Evolutionary conservation across 2,329 filamentous ascomycete species (phyloP), one percentile per base, ranked within the genome.

Genomic region (Sclerotinia minor): DNA sequence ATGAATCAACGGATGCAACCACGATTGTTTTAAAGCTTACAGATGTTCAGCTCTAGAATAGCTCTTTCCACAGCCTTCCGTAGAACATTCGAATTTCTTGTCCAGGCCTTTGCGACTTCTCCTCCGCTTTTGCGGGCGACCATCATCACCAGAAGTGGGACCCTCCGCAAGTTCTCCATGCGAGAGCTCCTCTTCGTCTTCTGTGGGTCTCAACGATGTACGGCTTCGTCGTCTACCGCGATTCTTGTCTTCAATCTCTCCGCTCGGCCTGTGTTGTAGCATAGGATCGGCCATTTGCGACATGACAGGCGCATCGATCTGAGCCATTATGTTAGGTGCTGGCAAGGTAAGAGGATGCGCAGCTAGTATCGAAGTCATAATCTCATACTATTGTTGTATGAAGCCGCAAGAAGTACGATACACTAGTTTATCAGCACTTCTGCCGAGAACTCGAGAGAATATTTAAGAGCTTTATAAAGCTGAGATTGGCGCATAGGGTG

Each of bases 41-140:
- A 99, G 83, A 82, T 99, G 95, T 80, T 98, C 95, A 11, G 95
- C 94, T 77, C 95, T 87, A 35, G 94, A 97, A 78, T 99, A 99
- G 77, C 90, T 96, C 83, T 97, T 99, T 52, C 92, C 94, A 75
- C 95, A 99, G 50, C 90, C 92, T 72, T 92, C 89, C 69, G 92
- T 87, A 6, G 90, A 89, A 77, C 95, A 99, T 75, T 91, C 89
- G 71, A 93, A 94, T 75, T 89, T 88, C 80, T 93, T 94, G 78
- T 93, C 91, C 52, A 92, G 80, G 3, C 89, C 90, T 78, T 93
- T 93, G 71, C 91, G 86, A 79, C 90, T 93, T 67, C 90, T 81
- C 72, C 90, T 82, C 68, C 89, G 82, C 79, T 92, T 84, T 66
- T 81, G 73, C 2, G 75, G 71, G 15, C 72, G 74, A 19, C 73